Conservation (phyloP, 83 land plant genomes). For the Isoetes engelmannii region DNA sequence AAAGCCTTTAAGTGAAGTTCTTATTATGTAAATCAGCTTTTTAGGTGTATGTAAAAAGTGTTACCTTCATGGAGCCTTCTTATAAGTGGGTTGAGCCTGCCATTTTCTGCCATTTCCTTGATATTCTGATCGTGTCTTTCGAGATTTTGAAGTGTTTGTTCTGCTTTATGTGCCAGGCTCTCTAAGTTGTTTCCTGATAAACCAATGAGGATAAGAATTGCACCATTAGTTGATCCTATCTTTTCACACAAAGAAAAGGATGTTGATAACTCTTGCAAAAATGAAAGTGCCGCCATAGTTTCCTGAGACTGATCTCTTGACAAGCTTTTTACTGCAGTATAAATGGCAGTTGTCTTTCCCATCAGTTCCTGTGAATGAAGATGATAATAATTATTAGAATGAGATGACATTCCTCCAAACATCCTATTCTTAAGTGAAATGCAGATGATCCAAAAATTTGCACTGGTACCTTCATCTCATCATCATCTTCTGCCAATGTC, state of each 20-base stretch:
- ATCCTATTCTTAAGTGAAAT: too few relatives aligned
- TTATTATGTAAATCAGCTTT: too few relatives aligned
- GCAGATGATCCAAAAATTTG: too few relatives aligned
- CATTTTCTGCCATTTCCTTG: conserved; percentile 19
- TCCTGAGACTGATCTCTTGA: conserved; percentile 60
- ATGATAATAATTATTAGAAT: too few relatives aligned
- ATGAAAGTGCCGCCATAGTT: conserved; percentile 66
- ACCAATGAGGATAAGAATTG: conserved; percentile 59
- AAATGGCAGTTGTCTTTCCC: conserved; percentile 57
- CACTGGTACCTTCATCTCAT: conserved; percentile 49
- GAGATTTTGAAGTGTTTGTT: conserved; percentile 4
- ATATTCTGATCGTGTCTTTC: conserved; percentile 8
- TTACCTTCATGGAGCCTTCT: conserved; percentile 2
- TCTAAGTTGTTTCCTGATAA: too few relatives aligned
- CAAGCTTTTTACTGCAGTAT: conserved; percentile 63
- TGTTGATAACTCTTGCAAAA: conserved; percentile 82
- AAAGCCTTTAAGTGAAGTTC: too few relatives aligned
- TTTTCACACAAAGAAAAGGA: conserved; percentile 63
- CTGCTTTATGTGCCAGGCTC: not conserved
- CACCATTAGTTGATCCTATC: conserved; percentile 74
- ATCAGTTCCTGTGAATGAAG: conserved; percentile 61
- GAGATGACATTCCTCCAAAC: too few relatives aligned
- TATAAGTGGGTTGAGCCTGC: conserved; percentile 4
- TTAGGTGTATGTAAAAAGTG: too few relatives aligned
- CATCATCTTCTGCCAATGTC: conserved; percentile 45